phyloP scores from a whole-genome alignment of 1,284 basidiomycete genomes.

The Volvariella surrecta region DNA sequence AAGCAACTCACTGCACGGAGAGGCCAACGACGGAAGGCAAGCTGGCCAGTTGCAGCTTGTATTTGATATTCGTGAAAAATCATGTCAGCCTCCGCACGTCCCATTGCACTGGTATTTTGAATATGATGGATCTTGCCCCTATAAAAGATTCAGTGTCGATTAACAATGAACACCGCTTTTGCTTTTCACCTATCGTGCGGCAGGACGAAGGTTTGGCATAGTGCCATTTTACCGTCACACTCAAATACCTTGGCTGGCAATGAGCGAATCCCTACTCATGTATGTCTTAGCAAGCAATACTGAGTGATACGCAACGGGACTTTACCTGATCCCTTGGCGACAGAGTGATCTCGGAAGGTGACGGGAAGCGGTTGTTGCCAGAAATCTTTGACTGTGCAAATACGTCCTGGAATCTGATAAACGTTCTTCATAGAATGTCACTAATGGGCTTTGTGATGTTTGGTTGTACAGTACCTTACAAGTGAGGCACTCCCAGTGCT shows the following conservation, averaged over 20 bases:
- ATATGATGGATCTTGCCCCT: conserved; percentile 64
- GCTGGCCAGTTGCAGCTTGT: conserved; percentile 43
- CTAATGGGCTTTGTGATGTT: neutral
- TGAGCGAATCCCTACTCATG: neutral
- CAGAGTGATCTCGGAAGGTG: conserved; percentile 19
- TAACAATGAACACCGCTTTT: neutral
- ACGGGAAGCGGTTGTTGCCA: conserved; percentile 20
- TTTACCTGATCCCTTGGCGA: conserved; percentile 20
- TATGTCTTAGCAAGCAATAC: neutral
- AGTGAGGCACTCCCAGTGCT: conserved; percentile 56
- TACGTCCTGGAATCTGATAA: conserved; percentile 18
- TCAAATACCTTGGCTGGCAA: no score
- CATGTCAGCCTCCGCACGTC: conserved; percentile 37
- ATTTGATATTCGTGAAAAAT: conserved; percentile 58
- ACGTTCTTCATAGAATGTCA: conserved; percentile 13
- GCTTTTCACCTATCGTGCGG: conserved; percentile 3
- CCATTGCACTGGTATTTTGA: conserved; percentile 25
- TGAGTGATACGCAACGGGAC: neutral
- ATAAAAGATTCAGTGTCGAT: neutral
- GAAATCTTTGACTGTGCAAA: conserved; percentile 25
- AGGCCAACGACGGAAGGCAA: conserved; percentile 62
- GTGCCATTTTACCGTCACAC: neutral
- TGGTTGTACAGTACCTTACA: conserved; percentile 32
- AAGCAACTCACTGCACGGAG: conserved; percentile 43
- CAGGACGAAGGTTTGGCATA: conserved; percentile 7